Conservation (phyloP, 2,329 filamentous ascomycete genomes). For the Sordariomycetes sp. region DNA sequence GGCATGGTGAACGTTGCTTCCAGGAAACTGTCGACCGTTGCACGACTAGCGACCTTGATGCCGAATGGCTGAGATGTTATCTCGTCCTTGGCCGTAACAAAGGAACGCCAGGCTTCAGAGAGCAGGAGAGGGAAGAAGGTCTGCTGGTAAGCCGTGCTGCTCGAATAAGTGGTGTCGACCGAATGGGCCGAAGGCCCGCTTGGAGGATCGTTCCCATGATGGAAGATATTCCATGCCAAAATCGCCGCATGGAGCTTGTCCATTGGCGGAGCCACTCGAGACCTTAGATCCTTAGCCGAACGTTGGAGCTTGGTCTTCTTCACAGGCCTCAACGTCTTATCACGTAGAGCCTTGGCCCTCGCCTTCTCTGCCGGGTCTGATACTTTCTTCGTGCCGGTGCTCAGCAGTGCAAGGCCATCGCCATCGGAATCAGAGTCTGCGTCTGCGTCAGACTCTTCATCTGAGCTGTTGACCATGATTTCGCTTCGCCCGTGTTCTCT, state of each 20-base stretch:
- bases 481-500: conserved; percentile 78
- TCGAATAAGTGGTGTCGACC: conserved; percentile 69
- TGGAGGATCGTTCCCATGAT: conserved; percentile 78
- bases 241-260: conserved; percentile 77
- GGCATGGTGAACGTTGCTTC: conserved; percentile 84
- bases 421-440: conserved; percentile 34
- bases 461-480: conserved; percentile 82
- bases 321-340: conserved; percentile 60
- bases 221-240: conserved; percentile 91
- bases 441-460: conserved; percentile 62
- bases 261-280: conserved; percentile 83
- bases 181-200: conserved; percentile 62
- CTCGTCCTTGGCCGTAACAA: conserved; percentile 85
- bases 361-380: conserved; percentile 37
- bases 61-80: conserved; percentile 72
- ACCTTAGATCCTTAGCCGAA: conserved; percentile 88
- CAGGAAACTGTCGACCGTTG: conserved; percentile 86
- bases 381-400: conserved; percentile 35
- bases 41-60: conserved; percentile 77
- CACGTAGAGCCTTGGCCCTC: conserved; percentile 37
- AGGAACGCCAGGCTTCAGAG: conserved; percentile 91
- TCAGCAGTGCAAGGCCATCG: conserved; percentile 35
- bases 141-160: conserved; percentile 71
- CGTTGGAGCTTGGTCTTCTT: conserved; percentile 75
- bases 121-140: conserved; percentile 87